Evolutionary conservation across 148 eudicot genomes (phyloP).

Genomic region (Rhododendron ovatum): DNA sequence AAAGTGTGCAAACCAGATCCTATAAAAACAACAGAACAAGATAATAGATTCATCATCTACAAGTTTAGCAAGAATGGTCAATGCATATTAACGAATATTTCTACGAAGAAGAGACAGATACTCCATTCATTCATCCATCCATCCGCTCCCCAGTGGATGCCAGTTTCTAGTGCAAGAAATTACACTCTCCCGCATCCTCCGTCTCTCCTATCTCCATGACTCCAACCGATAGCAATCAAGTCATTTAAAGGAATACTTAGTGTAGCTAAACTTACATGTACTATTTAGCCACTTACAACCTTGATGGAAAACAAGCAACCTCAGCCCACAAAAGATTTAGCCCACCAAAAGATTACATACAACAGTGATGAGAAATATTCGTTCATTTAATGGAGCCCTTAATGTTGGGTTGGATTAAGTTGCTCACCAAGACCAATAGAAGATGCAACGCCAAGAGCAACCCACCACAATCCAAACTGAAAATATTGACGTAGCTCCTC

Average conservation of each 20-base stretch:
- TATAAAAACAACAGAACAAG: constrained; percentile 22
- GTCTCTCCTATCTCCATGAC: not conserved
- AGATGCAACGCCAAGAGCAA: constrained; percentile 95
- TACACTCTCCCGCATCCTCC: not conserved
- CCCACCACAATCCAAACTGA: constrained; percentile 91
- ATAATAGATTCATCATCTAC: not conserved
- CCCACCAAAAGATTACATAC: not conserved
- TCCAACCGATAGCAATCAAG: not conserved
- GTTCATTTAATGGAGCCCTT: not conserved
- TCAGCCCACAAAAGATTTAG: not conserved
- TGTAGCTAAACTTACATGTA: not conserved
- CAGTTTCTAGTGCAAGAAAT: not conserved
- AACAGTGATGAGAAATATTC: not conserved
- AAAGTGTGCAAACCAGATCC: constrained; percentile 99
- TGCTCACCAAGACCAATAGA: constrained; percentile 96
- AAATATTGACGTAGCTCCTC: constrained; percentile 59
- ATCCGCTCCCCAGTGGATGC: not conserved
- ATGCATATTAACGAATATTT: not conserved
- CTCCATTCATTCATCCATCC: not conserved
- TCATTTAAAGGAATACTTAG: not conserved
- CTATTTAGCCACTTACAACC: not conserved
- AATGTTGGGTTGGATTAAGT: not conserved
- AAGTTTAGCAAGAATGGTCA: constrained; percentile 8
- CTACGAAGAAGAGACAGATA: not conserved
- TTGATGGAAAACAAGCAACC: not conserved